phyloP scores from a whole-genome alignment of 768 basidiomycete species.

The Russula abietina region DNA sequence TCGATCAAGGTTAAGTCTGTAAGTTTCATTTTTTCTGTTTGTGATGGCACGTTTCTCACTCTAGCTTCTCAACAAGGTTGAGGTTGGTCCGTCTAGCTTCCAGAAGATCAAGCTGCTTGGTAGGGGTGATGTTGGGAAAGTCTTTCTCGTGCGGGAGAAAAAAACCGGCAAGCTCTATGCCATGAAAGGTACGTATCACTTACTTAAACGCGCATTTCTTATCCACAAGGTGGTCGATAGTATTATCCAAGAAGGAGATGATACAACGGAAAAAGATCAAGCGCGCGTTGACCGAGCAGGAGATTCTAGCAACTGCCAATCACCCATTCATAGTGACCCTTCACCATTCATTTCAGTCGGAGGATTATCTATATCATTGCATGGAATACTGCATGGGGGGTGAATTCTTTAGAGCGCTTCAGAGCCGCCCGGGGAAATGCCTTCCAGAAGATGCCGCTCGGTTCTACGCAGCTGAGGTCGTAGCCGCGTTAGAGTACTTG shows the following conservation, averaged over 20 bases:
- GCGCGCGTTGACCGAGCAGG: constrained; percentile 95
- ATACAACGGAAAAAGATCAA: constrained; percentile 99
- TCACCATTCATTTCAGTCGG: constrained; percentile 98
- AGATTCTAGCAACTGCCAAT: constrained; percentile 96
- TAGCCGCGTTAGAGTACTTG: constrained; percentile 94
- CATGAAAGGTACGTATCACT: constrained; percentile 85
- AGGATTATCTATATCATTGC: constrained; percentile 96
- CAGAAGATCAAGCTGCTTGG: constrained; percentile 97
- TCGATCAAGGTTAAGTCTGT: constrained; percentile 92
- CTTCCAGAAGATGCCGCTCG: constrained; percentile 90
- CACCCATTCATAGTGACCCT: constrained; percentile 99
- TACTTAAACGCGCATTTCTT: constrained; percentile 19
- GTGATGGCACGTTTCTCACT: constrained; percentile 3
- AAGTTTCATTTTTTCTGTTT: constrained; percentile 31
- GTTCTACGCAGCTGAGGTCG: constrained; percentile 98
- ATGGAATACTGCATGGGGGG: constrained; percentile 99
- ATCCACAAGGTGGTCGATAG: constrained; percentile 40
- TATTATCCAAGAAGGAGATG: constrained; percentile 99
- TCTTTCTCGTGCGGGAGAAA: constrained; percentile 97
- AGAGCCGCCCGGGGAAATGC: constrained; percentile 95
- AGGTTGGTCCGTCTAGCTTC: constrained; percentile 92
- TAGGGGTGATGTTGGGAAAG: constrained; percentile 97
- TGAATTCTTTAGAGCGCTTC: constrained; percentile 97
- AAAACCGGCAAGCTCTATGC: constrained; percentile 94
- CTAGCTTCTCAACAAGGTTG: constrained; percentile 49